Evolutionary conservation across 257 asterid genomes (phyloP), one percentile per base, ranked within the genome.

Genomic region (Agastache rugosa): DNA sequence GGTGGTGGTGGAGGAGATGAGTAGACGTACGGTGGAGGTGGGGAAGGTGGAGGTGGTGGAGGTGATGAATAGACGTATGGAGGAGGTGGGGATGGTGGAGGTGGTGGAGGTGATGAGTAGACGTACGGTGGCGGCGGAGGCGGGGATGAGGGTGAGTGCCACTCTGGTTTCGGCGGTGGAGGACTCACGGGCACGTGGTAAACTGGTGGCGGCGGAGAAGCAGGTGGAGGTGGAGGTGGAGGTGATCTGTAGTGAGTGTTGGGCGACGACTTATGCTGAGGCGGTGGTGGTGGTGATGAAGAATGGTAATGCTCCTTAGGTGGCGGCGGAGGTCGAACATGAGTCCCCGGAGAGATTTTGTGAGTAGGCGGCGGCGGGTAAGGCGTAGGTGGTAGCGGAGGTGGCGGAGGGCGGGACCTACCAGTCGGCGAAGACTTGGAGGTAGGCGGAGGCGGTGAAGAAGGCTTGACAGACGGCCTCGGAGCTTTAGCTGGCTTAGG

Each of bases 401-500:
- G 63, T 12, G 88, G 87, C 6, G 88, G 92, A 75, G 91, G 85
- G 62, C 59, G 86, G 11, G 81, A 19, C 78, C 83, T 80, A 5
- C 29, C 16, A 15, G 45, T 11, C 12, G 87, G 80, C 17, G 87
- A 84, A 42, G 83, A 78, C 63, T 15, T 56, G 0, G 84, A 86
- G 63, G 90, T 51, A 19, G 87, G 82, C 19, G 95, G 90, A n/a
- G 94, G 90, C 15, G 90, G 89, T 0, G 86, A 81, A 9, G 66
- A 19, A 16, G 70, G 63, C 63, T 3, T 22, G 9, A 16, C 19
- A 16, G 35, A 15, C 54, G 76, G 69, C 64, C 63, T 17, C 2
- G 84, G 84, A 17, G 11, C 63, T 0, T 11, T 29, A 41, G 68
- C 37, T 2, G 86, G 84, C 34, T 37, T 80, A 55, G 77, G 78